phyloP scores from a whole-genome alignment of 2,329 filamentous ascomycete species.

The Ambrosiella cleistominuta region DNA sequence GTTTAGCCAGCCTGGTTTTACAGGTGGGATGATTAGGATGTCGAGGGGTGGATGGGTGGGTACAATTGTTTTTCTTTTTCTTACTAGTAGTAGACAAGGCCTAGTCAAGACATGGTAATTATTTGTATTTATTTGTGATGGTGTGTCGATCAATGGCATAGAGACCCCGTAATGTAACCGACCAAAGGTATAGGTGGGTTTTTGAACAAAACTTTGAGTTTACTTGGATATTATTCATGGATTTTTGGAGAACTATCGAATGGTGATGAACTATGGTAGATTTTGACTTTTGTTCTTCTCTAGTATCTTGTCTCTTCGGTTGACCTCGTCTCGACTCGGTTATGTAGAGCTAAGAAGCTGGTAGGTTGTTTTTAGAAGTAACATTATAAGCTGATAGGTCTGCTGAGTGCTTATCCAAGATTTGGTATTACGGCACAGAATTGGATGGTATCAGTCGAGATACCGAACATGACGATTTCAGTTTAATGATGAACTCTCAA shows the following conservation, averaged over 20 bases:
- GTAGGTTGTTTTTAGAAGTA: slow-evolving; percentile 4
- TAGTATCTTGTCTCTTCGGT: not conserved
- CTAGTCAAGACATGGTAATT: no score
- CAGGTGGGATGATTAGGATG: not conserved
- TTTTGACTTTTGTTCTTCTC: not conserved
- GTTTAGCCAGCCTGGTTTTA: not conserved
- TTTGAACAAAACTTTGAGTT: no score
- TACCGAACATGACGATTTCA: not conserved
- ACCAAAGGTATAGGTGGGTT: no score
- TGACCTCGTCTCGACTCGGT: slow-evolving; percentile 1
- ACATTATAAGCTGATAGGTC: not conserved
- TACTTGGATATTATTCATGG: no score
- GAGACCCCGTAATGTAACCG: no score
- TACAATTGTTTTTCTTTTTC: no score
- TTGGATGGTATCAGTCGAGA: not conserved
- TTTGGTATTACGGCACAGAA: no score
- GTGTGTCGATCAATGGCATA: no score
- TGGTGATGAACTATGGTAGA: not conserved
- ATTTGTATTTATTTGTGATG: no score
- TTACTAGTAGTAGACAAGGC: no score
- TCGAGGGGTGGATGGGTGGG: no score
- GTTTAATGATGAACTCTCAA: not conserved
- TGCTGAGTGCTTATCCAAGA: no score
- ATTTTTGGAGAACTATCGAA: not conserved
- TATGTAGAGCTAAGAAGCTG: slow-evolving; percentile 1